phyloP scores from a whole-genome alignment of 495 filamentous ascomycete species.

The Amniculicola lignicola region DNA sequence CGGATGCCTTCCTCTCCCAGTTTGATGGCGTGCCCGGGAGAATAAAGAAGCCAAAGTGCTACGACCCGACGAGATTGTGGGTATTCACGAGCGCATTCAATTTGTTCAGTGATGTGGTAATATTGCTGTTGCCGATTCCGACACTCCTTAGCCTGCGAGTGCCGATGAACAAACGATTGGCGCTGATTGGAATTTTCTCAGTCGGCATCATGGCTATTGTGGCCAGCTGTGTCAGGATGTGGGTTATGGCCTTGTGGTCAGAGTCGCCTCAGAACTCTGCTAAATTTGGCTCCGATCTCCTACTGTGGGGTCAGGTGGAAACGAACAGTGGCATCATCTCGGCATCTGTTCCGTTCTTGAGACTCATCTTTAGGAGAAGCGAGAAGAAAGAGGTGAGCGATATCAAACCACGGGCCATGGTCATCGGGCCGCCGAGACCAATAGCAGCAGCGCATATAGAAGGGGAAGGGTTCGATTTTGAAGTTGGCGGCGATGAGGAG shows the following conservation, averaged over 20 bases:
- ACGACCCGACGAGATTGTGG: conserved; percentile 15
- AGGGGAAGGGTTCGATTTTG: too few species aligned
- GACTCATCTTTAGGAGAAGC: conserved; percentile 19
- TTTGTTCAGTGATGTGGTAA: conserved; percentile 27
- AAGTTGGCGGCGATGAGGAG: neutral
- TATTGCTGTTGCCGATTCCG: conserved; percentile 25
- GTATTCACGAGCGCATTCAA: conserved; percentile 16
- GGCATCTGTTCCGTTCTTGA: conserved; percentile 22
- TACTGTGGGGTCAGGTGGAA: conserved; percentile 32
- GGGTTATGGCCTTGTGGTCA: conserved; percentile 31
- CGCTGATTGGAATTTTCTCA: conserved; percentile 28
- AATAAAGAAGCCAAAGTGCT: conserved; percentile 10
- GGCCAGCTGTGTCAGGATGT: conserved; percentile 29
- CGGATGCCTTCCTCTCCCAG: conserved; percentile 12
- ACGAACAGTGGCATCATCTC: conserved; percentile 28
- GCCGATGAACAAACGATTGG: conserved; percentile 26
- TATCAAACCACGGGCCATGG: conserved; percentile 4
- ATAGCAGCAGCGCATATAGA: neutral
- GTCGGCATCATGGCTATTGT: conserved; percentile 31
- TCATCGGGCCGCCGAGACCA: conserved; percentile 2
- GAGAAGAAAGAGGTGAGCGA: neutral
- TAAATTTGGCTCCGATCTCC: conserved; percentile 22
- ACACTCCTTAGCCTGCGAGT: conserved; percentile 25
- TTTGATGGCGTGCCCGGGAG: conserved; percentile 12
- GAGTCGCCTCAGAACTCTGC: conserved; percentile 12